Conservation (phyloP, 2,329 filamentous ascomycete genomes). For the Colletotrichum sp. region DNA sequence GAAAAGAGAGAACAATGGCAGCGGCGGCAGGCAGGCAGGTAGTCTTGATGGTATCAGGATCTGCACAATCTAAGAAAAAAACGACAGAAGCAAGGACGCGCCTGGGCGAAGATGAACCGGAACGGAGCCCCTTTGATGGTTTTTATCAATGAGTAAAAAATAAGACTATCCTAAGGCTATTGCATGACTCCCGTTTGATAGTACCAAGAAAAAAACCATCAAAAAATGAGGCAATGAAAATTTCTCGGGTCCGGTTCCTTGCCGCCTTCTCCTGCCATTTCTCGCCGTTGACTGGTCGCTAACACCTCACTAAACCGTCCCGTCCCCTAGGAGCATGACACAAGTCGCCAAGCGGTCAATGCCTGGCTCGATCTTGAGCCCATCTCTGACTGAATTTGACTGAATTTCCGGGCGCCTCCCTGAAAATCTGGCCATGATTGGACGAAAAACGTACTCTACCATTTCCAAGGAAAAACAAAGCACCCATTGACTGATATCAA, state of each 20-base stretch:
- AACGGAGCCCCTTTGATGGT: background rate
- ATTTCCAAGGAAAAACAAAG: background rate
- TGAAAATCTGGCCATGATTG: background rate
- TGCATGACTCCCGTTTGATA: background rate
- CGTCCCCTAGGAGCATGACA: background rate
- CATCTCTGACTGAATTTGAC: background rate
- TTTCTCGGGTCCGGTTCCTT: background rate
- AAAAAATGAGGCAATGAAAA: constrained; percentile 1
- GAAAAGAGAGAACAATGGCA: background rate
- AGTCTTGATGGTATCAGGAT: background rate
- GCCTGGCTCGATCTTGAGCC: background rate
- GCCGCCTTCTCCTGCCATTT: background rate
- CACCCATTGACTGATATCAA: background rate
- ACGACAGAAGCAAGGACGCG: background rate
- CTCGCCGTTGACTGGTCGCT: background rate
- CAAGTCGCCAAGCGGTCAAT: constrained; percentile 3
- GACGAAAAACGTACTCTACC: background rate
- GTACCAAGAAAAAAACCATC: background rate
- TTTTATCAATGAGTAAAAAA: background rate
- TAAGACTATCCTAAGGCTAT: background rate
- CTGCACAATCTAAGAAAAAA: background rate
- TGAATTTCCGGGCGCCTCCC: background rate
- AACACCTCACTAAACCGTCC: background rate
- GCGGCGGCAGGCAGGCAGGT: background rate
- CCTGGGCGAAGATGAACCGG: constrained; percentile 1